Base-by-base conservation (phyloP, 345 rosid species). In the Reutealis trisperma region DNA sequence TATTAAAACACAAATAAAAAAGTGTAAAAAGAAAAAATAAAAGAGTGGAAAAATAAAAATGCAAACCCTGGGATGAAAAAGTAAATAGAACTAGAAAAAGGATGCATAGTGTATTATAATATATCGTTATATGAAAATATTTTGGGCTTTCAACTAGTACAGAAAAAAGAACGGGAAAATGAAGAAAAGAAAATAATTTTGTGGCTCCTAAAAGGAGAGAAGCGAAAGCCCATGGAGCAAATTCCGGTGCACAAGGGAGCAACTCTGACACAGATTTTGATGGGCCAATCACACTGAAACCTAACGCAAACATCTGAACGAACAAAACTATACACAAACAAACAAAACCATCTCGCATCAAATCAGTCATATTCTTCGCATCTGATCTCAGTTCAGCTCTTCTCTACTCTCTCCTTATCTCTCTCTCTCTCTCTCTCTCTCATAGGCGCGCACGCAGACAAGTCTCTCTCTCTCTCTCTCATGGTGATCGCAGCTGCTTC, bases 401-500 rank as follows among this genome's bases (percentile, higher is more conserved):
- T 45, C 49, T 64, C 25, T 11, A 44, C 0, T n/a, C 64, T 34
- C 65, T 52, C 37, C 18, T 57, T 65, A 4, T 16, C 63, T 34
- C 37, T 34, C 37, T 34, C 34, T 41, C 14, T 57, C 72, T 71
- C 73, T 82, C 63, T 65, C 73, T 12, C 74, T 49, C 10, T 60
- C 21, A 9, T 2, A 15, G 15, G 5, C 25, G 25, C 10, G 2
- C 71, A 6, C 49, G 49, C 2, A 9, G 2, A 45, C 11, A 18
- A 21, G 11, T 16, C 63, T 34, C 37, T 34, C 37, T 34, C 34
- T 41, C 14, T 57, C 72, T 71, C 73, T 82, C 78, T 76, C 78
- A 94, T 94, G 97, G 88, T 90, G 94, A 87, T 92, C 87, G 86
- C 90, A 0, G 91, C 88, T 74, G 88, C 91, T 86, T 81, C 94